These are phyloP conservation scores for Gremmenia infestans DNA, from an alignment of 2,329 filamentous ascomycete species.

Conservation along the genomic window DNA sequence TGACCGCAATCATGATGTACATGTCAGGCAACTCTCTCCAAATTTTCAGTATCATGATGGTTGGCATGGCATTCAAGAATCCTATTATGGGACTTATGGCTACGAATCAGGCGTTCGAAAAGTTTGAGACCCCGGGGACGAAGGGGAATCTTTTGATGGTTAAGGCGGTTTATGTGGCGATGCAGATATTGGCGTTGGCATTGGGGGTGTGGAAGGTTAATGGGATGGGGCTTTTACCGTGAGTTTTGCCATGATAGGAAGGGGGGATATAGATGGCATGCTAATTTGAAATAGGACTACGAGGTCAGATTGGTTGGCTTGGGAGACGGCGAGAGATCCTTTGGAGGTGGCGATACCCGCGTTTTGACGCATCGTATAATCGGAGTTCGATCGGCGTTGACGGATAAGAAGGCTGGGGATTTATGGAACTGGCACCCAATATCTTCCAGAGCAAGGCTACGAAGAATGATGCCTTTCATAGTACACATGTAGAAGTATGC, in stretches of 20 bases:
- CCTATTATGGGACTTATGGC: conserved; percentile 78
- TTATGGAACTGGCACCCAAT: too few relatives aligned
- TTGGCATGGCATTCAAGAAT: conserved; percentile 98
- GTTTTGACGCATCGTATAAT: conserved; percentile 21
- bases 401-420: background rate
- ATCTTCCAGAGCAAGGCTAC: too few relatives aligned
- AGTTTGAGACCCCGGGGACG: conserved; percentile 81
- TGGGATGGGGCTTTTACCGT: conserved; percentile 91
- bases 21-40: conserved; percentile 98
- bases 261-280: conserved; percentile 2
- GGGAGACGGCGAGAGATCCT: conserved; percentile 55
- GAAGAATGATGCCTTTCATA: too few relatives aligned
- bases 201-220: conserved; percentile 97
- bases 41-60: conserved; percentile 99
- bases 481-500: too few relatives aligned
- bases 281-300: conserved; percentile 63
- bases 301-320: conserved; percentile 94
- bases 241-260: conserved; percentile 37
- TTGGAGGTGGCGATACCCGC: conserved; percentile 32
- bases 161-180: conserved; percentile 81
- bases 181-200: conserved; percentile 78
- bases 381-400: background rate
- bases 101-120: conserved; percentile 84
- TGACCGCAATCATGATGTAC: conserved; percentile 99
- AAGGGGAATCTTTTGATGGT: conserved; percentile 69